Evolutionary conservation across 495 filamentous ascomycete genomes (phyloP), one percentile per base, ranked within the genome.

Genomic region (Aspergillus conjunctus): DNA sequence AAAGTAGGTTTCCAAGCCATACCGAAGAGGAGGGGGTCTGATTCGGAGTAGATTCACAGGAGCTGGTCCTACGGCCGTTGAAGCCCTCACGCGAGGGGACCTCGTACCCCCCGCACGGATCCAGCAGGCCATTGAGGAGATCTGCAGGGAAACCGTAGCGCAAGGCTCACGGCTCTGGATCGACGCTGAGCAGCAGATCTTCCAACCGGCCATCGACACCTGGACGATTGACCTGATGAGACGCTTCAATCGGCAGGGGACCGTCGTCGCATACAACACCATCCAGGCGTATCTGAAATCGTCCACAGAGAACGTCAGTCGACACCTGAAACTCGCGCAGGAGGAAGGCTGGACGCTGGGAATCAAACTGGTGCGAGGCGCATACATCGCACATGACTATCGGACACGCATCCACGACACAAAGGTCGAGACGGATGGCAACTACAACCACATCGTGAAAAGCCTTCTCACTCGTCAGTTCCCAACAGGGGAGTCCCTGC

Each of bases 321-420:
- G 66, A 1, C 90, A 95, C 69, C 80, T 96, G 4, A 73, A 72
- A 3, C 62, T 71, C 6, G 90, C 92, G 0, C 58, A 77, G 15
- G 66, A 80, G 43, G 87, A 90, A 44, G 83, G 82, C 1, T 93
- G 88, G 66, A 86, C 83, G 0, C 75, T 94, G 6, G 92, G 92
- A n/a, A 83, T 92, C 30, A 97, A 97, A 73, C 81, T 97, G 3
- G 92, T 97, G 3, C 81, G 92, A 34, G 92, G 92, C n/a, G 92
- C 92, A 7, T 97, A 97, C 69, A 74, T 80, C 44, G 62, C 58
- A 1, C 73, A 71, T 51, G 77, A 79, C 41, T 58, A 68, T 39
- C 68, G 76, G 11, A 56, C 64, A 9, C 57, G 67, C 14, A 79
- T 80, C 51, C 72, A 76, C 50, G 70, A 76, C 52, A 79, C 75